Conservation (phyloP, 345 rosid species). For the Microthlaspi erraticum region DNA sequence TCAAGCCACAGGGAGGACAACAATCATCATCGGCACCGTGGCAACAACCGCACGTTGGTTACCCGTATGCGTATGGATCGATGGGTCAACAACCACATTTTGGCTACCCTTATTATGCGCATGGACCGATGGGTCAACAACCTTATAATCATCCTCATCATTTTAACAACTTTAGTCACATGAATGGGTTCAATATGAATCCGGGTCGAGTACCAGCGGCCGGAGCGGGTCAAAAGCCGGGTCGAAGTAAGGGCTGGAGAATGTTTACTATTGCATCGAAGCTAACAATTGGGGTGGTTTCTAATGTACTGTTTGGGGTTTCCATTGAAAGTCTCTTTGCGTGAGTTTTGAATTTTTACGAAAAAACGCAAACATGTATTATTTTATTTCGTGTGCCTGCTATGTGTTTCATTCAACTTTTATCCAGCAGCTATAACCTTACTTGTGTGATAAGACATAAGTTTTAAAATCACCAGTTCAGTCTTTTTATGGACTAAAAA, state of each 20-base stretch:
- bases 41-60: neutral
- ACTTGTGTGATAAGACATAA: neutral
- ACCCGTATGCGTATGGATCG: neutral
- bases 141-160: constrained; percentile 24
- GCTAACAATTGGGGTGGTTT: constrained; percentile 36
- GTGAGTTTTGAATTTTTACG: constrained; percentile 7
- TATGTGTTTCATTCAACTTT: neutral
- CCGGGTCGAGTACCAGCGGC: constrained; percentile 15
- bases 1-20: constrained; percentile 20
- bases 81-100: constrained; percentile 26
- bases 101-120: neutral
- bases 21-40: neutral
- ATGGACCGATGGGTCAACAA: constrained; percentile 22
- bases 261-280: constrained; percentile 40
- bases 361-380: neutral
- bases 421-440: neutral
- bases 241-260: constrained; percentile 36
- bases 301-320: constrained; percentile 33
- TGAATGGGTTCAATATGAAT: constrained; percentile 14
- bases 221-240: constrained; percentile 13
- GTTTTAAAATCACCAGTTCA: no score
- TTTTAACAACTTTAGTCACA: neutral
- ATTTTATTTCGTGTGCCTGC: neutral
- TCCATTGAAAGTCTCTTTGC: constrained; percentile 6
- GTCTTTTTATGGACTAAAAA: no score